Conservation (phyloP, 352 stramenopile species). For the Globisporangium sylvaticum region DNA sequence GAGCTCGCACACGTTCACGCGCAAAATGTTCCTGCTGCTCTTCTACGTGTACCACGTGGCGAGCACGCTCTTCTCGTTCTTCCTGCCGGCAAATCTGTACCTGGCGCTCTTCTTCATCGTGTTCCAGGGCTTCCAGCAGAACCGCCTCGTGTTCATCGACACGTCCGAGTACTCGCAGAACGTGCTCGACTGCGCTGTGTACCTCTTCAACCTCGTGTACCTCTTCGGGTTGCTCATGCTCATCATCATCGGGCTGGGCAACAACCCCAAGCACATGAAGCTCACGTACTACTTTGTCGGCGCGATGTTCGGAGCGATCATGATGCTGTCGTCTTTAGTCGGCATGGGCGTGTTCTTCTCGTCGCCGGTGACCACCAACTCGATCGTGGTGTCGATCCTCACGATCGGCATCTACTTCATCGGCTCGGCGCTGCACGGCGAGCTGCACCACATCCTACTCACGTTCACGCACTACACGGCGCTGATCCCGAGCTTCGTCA, state of each 20-base stretch:
- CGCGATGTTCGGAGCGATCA: conserved; percentile 66
- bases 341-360: conserved; percentile 77
- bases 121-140: conserved; percentile 87
- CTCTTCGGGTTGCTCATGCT: conserved; percentile 77
- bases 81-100: conserved; percentile 81
- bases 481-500: conserved; percentile 85
- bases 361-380: conserved; percentile 39
- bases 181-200: conserved; percentile 61
- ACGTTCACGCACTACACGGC: conserved; percentile 87
- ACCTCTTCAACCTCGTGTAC: conserved; percentile 80
- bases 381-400: conserved; percentile 58
- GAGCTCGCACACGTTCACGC: conserved; percentile 64
- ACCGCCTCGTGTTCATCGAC: conserved; percentile 75
- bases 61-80: conserved; percentile 66
- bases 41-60: conserved; percentile 81
- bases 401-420: conserved; percentile 83
- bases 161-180: conserved; percentile 59
- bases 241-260: conserved; percentile 82
- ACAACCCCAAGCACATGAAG: conserved; percentile 88
- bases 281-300: conserved; percentile 82
- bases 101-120: conserved; percentile 85
- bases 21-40: conserved; percentile 64
- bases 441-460: conserved; percentile 82
- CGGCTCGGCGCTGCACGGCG: conserved; percentile 68
- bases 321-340: conserved; percentile 75